Conservation (phyloP, 1,139 yeast species). For the Suzukiozyma palmioleophila region DNA sequence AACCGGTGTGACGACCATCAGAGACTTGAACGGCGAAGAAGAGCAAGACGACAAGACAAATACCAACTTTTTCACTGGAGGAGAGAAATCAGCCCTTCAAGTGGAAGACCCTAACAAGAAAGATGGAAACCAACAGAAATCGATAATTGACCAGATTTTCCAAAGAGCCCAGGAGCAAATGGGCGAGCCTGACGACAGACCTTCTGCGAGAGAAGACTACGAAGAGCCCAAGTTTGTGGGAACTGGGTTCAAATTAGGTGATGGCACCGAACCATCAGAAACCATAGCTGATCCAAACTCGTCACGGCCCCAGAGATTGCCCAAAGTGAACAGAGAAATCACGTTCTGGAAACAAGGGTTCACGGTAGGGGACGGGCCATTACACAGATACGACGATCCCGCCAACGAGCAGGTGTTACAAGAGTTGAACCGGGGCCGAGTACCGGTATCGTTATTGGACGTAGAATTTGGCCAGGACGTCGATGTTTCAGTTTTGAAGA, state of each 20-base stretch:
- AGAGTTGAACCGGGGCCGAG: slow-evolving; percentile 85
- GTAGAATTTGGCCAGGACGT: slow-evolving; percentile 92
- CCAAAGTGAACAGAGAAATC: slow-evolving; percentile 64
- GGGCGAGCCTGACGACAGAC: slow-evolving; percentile 42
- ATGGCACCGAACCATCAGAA: slow-evolving; percentile 46
- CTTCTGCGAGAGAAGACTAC: slow-evolving; percentile 25
- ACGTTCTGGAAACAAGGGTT: slow-evolving; percentile 97
- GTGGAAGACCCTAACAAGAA: slow-evolving; percentile 86
- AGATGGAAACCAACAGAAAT: slow-evolving; percentile 48
- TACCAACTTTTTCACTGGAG: slow-evolving; percentile 86
- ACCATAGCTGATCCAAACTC: slow-evolving; percentile 28
- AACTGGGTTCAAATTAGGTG: slow-evolving; percentile 78
- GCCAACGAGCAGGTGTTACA: slow-evolving; percentile 69
- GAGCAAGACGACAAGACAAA: slow-evolving; percentile 64
- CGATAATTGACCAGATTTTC: slow-evolving; percentile 44
- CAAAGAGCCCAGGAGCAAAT: slow-evolving; percentile 42
- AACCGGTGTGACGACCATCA: slow-evolving; percentile 40
- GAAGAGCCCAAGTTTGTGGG: slow-evolving; percentile 48
- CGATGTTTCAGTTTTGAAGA: slow-evolving; percentile 83
- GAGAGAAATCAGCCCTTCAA: slow-evolving; percentile 89
- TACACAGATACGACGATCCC: slow-evolving; percentile 88
- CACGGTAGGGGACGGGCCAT: slow-evolving; percentile 85
- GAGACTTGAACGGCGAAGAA: slow-evolving; percentile 47
- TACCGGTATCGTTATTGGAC: slow-evolving; percentile 79
- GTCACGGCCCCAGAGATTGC: slow-evolving; percentile 28